Conservation (phyloP, 2,329 filamentous ascomycete genomes). For the Apiospora sp. region DNA sequence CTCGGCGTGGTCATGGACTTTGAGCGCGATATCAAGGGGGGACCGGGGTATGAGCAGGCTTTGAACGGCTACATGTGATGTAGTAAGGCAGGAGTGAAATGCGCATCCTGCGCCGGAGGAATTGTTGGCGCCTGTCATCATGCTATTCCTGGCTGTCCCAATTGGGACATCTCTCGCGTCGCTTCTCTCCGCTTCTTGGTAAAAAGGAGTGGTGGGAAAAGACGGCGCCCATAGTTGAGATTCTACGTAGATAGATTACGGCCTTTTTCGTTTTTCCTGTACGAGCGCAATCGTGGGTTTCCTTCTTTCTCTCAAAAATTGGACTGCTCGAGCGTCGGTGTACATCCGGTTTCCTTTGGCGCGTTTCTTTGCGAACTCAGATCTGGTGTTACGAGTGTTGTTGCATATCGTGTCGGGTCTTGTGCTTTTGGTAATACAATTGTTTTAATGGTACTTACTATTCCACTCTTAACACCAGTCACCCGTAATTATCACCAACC, state of each 20-base stretch:
- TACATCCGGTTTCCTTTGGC: not conserved
- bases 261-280: not conserved
- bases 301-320: not conserved
- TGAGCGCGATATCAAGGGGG: slow-evolving; percentile 83
- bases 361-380: not conserved
- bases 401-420: not conserved
- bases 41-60: slow-evolving; percentile 76
- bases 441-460: too few relatives aligned
- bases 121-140: not conserved
- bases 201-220: not conserved
- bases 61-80: not conserved
- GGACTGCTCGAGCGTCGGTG: not conserved
- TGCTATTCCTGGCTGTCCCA: not conserved
- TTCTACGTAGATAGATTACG: not conserved
- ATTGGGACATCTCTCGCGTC: not conserved
- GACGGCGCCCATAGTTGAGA: too few relatives aligned
- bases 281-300: not conserved
- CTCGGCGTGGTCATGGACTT: slow-evolving; percentile 87
- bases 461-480: not conserved
- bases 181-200: not conserved
- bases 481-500: not conserved
- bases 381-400: not conserved
- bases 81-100: not conserved
- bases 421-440: not conserved
- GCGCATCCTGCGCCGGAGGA: not conserved